Evolutionary conservation across 2,329 filamentous ascomycete genomes (phyloP).

Genomic region (Rhynchosporium secalis): DNA sequence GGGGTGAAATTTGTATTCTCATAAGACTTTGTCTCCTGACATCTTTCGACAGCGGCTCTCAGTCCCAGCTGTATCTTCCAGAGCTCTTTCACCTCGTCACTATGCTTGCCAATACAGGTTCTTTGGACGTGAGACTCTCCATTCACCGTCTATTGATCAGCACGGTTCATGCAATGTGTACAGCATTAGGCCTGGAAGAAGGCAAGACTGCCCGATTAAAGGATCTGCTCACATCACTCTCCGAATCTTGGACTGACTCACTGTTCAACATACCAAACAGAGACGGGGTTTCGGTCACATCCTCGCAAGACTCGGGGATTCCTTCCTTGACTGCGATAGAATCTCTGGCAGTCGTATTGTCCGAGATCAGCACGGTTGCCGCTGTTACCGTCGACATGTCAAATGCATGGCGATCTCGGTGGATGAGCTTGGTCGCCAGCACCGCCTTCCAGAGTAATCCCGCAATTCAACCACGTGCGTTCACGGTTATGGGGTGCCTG

Average conservation of each 20-base stretch:
- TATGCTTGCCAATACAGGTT: conserved; percentile 67
- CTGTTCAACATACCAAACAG: conserved; percentile 53
- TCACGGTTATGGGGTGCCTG: conserved; percentile 70
- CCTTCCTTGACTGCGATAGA: conserved; percentile 51
- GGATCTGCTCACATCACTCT: conserved; percentile 57
- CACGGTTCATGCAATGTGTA: conserved; percentile 66
- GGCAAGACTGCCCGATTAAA: conserved; percentile 47
- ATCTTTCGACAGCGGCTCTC: conserved; percentile 67
- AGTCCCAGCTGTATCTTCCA: conserved; percentile 66
- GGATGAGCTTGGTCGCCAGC: conserved; percentile 73
- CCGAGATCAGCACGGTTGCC: conserved; percentile 63
- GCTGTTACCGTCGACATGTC: conserved; percentile 64
- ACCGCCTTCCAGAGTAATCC: conserved; percentile 74
- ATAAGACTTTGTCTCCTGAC: conserved; percentile 65
- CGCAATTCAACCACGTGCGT: conserved; percentile 67
- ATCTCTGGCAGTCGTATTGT: conserved; percentile 59
- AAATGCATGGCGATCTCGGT: conserved; percentile 69
- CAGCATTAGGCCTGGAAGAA: conserved; percentile 64
- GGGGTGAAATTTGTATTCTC: conserved; percentile 68
- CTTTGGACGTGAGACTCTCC: conserved; percentile 54
- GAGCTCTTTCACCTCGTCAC: conserved; percentile 71
- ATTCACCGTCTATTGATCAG: conserved; percentile 67
- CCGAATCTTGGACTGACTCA: conserved; percentile 59
- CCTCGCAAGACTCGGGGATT: conserved; percentile 52
- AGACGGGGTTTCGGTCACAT: conserved; percentile 56